phyloP scores from a whole-genome alignment of 345 rosid species.

The Acer campestre region DNA sequence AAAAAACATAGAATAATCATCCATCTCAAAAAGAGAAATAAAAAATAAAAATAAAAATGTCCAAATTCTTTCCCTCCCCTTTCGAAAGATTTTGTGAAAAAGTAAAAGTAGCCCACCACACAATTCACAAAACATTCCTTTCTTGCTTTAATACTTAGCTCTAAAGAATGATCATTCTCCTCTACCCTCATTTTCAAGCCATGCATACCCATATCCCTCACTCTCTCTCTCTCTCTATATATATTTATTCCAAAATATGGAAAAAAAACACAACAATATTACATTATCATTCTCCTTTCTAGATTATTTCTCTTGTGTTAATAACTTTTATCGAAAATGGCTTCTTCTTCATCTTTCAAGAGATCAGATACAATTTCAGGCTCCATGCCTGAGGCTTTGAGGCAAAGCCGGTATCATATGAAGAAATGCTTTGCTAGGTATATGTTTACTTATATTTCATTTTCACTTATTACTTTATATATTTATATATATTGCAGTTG shows the following conservation, averaged over 20 bases:
- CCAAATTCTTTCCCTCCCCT: too few species aligned
- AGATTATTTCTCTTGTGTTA: conserved; percentile 18
- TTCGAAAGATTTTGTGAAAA: too few species aligned
- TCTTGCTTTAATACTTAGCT: too few species aligned
- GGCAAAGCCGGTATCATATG: conserved; percentile 73
- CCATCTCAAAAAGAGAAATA: too few species aligned
- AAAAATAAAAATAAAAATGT: too few species aligned
- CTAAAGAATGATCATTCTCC: conserved; percentile 50
- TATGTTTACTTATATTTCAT: not conserved
- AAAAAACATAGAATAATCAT: too few species aligned
- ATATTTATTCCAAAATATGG: conserved; percentile 13
- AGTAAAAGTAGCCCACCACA: too few species aligned
- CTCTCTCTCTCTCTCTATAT: conserved; percentile 14
- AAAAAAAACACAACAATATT: not conserved
- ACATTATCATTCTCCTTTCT: conserved; percentile 20
- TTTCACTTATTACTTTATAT: not conserved
- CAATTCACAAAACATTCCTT: too few species aligned
- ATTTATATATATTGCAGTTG: not conserved
- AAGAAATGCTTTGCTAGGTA: conserved; percentile 83
- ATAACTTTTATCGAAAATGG: conserved; percentile 27
- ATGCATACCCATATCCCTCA: conserved; percentile 14
- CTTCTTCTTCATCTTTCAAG: conserved; percentile 43
- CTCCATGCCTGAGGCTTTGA: conserved; percentile 85
- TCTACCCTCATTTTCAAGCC: not conserved
- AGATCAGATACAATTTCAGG: conserved; percentile 72